Base-by-base conservation (phyloP, 306 rosid genomes). In the Rubus idaeus region DNA sequence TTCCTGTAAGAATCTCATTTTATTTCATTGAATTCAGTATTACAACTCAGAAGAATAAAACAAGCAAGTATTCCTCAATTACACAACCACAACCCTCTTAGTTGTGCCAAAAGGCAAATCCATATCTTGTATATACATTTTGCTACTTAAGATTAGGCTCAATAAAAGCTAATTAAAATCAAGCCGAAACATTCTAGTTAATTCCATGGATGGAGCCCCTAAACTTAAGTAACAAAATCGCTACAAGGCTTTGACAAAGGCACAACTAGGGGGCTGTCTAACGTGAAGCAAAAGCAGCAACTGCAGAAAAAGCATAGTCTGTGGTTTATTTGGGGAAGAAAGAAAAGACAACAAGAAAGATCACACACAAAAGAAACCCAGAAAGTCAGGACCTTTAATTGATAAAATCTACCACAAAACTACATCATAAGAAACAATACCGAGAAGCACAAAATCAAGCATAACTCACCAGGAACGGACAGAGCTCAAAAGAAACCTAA, bases 331-430 rank as follows among this genome's bases (percentile, higher is more conserved):
- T 10, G 51, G 37, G 40, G 46, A 42, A 50, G 49, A 47, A 16
- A 46, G 30, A 49, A 10, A 16, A 49, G 9, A 37, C 4, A 1
- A 2, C 47, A 49, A 21, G 6, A 40, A 30, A 40, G 40, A 23
- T 67, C 74, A 37, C 23, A 57, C 5, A 78, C 37, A 13, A 44
- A 16, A 20, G 16, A 46, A 69, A 44, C 37, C 82, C 66, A 83
- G 35, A 50, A 74, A 76, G 51, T 10, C 20, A n/a, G 47, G 60
- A 65, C 17, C 66, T 37, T 44, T 8, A 50, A 65, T 41, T 74
- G 16, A 4, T 8, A 73, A 10, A 75, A 46, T 70, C 74, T 52
- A 74, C 51, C 11, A 73, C 58, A 53, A 14, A 21, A 35, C 64
- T 21, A 62, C 21, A 64, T 39, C 76, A 58, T 49, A 78, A 14